Conservation (phyloP, 2,329 filamentous ascomycete species). For the Aspergillus niger region DNA sequence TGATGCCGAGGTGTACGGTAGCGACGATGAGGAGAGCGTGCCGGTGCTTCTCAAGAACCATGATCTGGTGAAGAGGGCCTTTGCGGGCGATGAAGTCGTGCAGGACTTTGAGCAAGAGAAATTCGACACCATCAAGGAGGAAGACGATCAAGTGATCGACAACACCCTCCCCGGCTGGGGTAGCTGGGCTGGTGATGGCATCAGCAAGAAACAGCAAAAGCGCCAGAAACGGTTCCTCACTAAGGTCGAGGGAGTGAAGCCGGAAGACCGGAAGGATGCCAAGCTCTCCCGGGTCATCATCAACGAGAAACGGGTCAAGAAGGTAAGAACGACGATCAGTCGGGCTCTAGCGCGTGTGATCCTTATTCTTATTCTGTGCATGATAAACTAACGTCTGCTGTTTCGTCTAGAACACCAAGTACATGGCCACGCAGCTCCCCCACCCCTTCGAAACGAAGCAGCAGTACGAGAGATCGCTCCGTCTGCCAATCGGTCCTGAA, state of each 20-base stretch:
- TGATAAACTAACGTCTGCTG: slow-evolving; percentile 20
- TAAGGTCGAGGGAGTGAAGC: slow-evolving; percentile 68
- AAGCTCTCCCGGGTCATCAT: slow-evolving; percentile 85
- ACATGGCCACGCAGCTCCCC: slow-evolving; percentile 79
- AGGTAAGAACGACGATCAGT: slow-evolving; percentile 56
- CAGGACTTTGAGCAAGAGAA: slow-evolving; percentile 83
- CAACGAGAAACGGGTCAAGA: slow-evolving; percentile 86
- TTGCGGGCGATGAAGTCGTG: slow-evolving; percentile 83
- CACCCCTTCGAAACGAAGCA: slow-evolving; percentile 84
- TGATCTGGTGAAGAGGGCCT: slow-evolving; percentile 76
- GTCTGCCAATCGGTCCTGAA: slow-evolving; percentile 86
- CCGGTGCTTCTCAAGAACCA: slow-evolving; percentile 53
- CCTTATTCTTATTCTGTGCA: not conserved
- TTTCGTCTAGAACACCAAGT: slow-evolving; percentile 70
- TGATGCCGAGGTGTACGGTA: slow-evolving; percentile 45
- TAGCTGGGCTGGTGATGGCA: slow-evolving; percentile 81
- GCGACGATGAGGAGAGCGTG: slow-evolving; percentile 45
- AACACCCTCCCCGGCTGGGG: slow-evolving; percentile 94
- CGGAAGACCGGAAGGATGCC: slow-evolving; percentile 75
- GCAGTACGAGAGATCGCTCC: slow-evolving; percentile 87
- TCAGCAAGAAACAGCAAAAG: slow-evolving; percentile 70
- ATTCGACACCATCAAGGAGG: slow-evolving; percentile 66
- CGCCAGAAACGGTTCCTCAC: slow-evolving; percentile 54
- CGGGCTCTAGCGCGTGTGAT: not conserved
- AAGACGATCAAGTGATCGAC: slow-evolving; percentile 80